Evolutionary conservation across 2,329 filamentous ascomycete species (phyloP).

Genomic region (Sarocladiaceae sp.): DNA sequence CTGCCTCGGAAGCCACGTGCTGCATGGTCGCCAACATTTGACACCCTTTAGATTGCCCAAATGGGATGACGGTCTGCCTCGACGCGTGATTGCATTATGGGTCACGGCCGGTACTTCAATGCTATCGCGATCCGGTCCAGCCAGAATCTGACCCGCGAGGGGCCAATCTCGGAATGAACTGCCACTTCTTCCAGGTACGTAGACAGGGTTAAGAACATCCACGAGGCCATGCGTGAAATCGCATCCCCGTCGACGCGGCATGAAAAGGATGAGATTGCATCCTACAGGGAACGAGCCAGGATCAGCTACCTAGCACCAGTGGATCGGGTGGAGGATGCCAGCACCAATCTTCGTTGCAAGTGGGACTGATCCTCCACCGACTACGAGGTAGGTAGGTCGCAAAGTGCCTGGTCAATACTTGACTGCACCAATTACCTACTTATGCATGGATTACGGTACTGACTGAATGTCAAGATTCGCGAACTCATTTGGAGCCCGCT

Average conservation of each 20-base stretch:
- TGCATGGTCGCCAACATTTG: too few species aligned
- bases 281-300: not conserved
- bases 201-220: not conserved
- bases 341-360: not conserved
- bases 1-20: too few species aligned
- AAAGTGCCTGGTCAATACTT: too few species aligned
- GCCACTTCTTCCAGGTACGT: not conserved
- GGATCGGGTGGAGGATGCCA: not conserved
- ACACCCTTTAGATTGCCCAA: not conserved
- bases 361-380: not conserved
- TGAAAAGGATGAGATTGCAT: constrained; percentile 1
- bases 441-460: too few species aligned
- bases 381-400: not conserved
- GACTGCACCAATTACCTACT: not conserved
- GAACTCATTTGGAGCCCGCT: not conserved
- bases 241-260: not conserved
- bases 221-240: not conserved
- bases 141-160: not conserved
- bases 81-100: not conserved
- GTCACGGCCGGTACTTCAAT: not conserved
- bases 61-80: not conserved
- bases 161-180: not conserved
- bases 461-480: too few species aligned
- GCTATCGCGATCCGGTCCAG: not conserved
- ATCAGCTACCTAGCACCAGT: not conserved